Evolutionary conservation across 2,329 filamentous ascomycete genomes (phyloP), one percentile per base, ranked within the genome.

Genomic region (Aureobasidium sp.): DNA sequence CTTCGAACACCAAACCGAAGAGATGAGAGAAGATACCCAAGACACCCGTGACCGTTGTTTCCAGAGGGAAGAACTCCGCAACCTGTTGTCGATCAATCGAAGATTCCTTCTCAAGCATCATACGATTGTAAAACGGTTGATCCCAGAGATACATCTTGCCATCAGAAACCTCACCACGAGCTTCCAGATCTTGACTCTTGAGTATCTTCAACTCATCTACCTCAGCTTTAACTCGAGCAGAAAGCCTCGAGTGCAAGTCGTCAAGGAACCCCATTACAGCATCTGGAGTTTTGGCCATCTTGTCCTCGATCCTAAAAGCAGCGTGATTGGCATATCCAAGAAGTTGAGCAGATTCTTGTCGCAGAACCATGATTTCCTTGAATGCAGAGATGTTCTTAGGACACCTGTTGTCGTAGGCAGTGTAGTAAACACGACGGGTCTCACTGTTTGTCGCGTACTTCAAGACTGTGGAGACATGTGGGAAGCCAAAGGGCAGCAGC

Each of bases 391-490:
- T 81, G 70, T 94, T 94, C 65, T 83, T 75, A 66, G 87, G 88
- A 75, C 83, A 87, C 81, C 91, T 93, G 76, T 93, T 93, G 72
- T 91, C 87, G 69, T 91, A 91, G 11, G 81, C 83, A 64, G 91
- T 81, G 63, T 88, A 88, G 49, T 92, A 79, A 70, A 81, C 83
- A 69, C 83, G 83, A 57, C 90, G 82, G 4, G 85, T 87, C 65
- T 88, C 84, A 15, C 86, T 79, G 68, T 88, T 83, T 69, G 83
- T 82, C 47, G 87, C 88, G 70, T 91, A 91, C 77, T 91, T 92
- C 67, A 90, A 79, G 0, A 87, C 81, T 0, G 89, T 89, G 75
- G 91, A 89, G 34, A 90, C 79, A 71, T 92, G 88, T 1, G 88
- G 88, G 72, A 92, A 93, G 76, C 93, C 93, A 81, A 92, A 93